Evolutionary conservation across 2,329 filamentous ascomycete species (phyloP), one percentile per base, ranked within the genome.

Genomic region (Byssochlamys sp.): DNA sequence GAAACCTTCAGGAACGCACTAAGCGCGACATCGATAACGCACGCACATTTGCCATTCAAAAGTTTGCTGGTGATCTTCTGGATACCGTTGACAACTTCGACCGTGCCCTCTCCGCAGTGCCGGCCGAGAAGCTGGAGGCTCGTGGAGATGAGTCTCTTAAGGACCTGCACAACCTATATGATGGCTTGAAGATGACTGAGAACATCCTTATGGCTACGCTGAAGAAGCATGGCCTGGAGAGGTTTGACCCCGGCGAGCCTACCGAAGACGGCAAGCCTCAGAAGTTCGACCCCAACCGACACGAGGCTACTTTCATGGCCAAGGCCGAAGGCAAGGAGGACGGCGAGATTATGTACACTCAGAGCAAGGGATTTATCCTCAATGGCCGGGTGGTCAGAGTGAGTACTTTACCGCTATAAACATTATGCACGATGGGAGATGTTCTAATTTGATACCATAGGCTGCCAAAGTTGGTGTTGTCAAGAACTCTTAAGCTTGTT

Each of bases 81-180:
- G 94, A 99, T 73, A 90, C 85, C 70, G 86, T 99, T 69, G 94
- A 99, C 78, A 99, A 97, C 81, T 86, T 99, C 62, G 94, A 99
- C 77, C 91, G 91, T 64, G 94, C 94, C 50, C 84, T 99, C 50
- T 75, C 79, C 62, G 90, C 86, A 68, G 91, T 96, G 11, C 85
- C 90, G 24, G 72, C 82, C 59, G 86, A 90, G 48, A 90, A 89
- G 76, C 81, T 95, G 62, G 79, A 79, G 25, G 72, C 78, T 24
- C 58, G 66, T 19, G 81, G 81, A 65, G 75, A 82, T 55, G 77
- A 83, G 26, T 71, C 70, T 25, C 84, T 84, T 72, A 81, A 88
- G 71, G 91, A 96, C 64, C 81, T 97, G 35, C 77, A 82, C 60
- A 88, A 86, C 67, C 83, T 99, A 61, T 86, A 95, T 74, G 87